Conservation (phyloP, 1,139 yeast species). For the Kurtzmaniella natalensis region DNA sequence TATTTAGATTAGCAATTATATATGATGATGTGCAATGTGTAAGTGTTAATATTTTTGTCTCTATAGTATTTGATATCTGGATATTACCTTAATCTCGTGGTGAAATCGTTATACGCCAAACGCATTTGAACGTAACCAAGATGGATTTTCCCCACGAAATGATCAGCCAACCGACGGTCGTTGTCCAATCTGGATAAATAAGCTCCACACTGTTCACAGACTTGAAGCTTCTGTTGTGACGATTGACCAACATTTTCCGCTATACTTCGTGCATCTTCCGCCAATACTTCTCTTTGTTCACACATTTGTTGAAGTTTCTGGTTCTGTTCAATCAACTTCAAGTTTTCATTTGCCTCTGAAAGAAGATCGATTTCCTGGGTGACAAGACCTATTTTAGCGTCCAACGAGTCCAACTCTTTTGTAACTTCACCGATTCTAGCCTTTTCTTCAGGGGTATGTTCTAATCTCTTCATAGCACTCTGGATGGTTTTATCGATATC, state of each 20-base stretch:
- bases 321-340: conserved; percentile 48
- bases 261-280: conserved; percentile 52
- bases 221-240: conserved; percentile 87
- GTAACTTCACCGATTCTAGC: conserved; percentile 60
- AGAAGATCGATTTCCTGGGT: conserved; percentile 65
- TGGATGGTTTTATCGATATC: conserved; percentile 69
- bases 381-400: conserved; percentile 63
- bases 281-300: conserved; percentile 44
- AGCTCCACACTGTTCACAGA: conserved; percentile 90
- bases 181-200: conserved; percentile 82
- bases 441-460: conserved; percentile 75
- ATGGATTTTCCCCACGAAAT: conserved; percentile 85
- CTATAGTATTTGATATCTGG: too few species aligned
- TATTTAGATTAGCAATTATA: too few species aligned
- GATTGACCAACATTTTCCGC: conserved; percentile 80
- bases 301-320: conserved; percentile 41
- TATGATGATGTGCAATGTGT: too few species aligned
- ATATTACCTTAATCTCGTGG: conserved; percentile 15
- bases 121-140: conserved; percentile 77
- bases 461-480: conserved; percentile 62
- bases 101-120: conserved; percentile 50
- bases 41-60: too few species aligned
- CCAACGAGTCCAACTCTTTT: conserved; percentile 62
- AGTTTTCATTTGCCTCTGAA: conserved; percentile 45
- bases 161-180: conserved; percentile 87